These are phyloP conservation scores for Aureoboletus auriporus DNA, from an alignment of 768 basidiomycete species.

Conservation along the genomic window DNA sequence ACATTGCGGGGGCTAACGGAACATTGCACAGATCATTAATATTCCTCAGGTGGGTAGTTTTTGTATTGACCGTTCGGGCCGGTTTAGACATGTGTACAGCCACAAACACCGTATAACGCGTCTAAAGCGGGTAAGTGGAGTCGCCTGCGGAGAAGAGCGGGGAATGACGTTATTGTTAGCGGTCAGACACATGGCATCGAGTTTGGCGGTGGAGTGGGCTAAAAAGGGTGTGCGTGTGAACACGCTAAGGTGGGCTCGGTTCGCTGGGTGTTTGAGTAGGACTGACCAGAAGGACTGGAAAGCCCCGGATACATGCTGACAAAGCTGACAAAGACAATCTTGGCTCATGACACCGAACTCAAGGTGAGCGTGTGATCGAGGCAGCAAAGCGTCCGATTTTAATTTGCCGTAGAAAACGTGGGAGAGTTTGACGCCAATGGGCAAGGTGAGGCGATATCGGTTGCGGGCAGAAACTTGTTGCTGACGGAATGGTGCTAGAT, in stretches of 20 bases:
- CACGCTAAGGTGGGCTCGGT: slow-evolving; percentile 51
- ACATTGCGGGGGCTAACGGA: slow-evolving; percentile 6
- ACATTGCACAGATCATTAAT: slow-evolving; percentile 65
- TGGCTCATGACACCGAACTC: slow-evolving; percentile 70
- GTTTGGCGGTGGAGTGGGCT: slow-evolving; percentile 95
- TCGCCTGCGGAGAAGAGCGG: not conserved
- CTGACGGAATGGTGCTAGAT: slow-evolving; percentile 45
- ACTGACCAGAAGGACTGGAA: slow-evolving; percentile 4
- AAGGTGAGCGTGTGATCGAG: slow-evolving; percentile 44
- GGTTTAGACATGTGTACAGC: slow-evolving; percentile 34
- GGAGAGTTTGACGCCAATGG: slow-evolving; percentile 85
- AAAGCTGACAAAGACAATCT: slow-evolving; percentile 78
- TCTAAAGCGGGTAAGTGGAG: slow-evolving; percentile 74
- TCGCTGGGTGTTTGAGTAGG: not conserved
- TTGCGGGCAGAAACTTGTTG: not conserved
- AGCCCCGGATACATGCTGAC: slow-evolving; percentile 96
- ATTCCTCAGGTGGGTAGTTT: slow-evolving; percentile 65
- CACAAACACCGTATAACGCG: slow-evolving; percentile 93
- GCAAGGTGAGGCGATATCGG: slow-evolving; percentile 48
- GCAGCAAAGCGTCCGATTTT: not conserved
- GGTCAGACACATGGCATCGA: slow-evolving; percentile 91
- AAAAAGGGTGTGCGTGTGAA: slow-evolving; percentile 86
- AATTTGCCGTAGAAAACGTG: slow-evolving; percentile 60
- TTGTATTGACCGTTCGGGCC: not conserved
- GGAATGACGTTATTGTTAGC: slow-evolving; percentile 39